Percentiles rank a stretch among this genome's conserved stretches.
Conservation (phyloP, 2,329 filamentous ascomycete species). For the Calonectria crousiana region DNA sequence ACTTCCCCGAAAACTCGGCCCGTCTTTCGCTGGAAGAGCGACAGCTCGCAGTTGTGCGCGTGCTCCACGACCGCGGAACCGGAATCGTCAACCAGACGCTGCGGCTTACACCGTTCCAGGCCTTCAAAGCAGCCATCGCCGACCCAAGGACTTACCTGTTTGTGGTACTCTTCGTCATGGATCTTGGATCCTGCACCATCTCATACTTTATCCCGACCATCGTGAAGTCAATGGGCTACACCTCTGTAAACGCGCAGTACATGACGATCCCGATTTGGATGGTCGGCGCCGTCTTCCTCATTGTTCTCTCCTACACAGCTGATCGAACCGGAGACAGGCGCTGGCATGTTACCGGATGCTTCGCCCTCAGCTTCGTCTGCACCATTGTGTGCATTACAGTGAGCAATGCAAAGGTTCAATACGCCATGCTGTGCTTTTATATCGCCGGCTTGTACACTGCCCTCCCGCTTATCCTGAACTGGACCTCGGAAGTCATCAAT, state of each 20-base stretch:
- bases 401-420: constrained; percentile 44
- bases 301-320: constrained; percentile 40
- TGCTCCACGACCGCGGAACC: constrained; percentile 62
- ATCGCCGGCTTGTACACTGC: constrained; percentile 43
- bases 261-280: constrained; percentile 55
- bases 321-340: constrained; percentile 44
- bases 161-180: constrained; percentile 62
- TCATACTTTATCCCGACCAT: constrained; percentile 67
- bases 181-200: constrained; percentile 59
- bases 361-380: constrained; percentile 41
- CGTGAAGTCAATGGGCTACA: constrained; percentile 60
- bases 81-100: constrained; percentile 43
- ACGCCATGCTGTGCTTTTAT: constrained; percentile 47
- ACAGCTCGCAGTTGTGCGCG: constrained; percentile 69
- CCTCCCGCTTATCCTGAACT: constrained; percentile 43
- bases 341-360: constrained; percentile 43
- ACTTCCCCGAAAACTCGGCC: constrained; percentile 71
- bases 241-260: constrained; percentile 58
- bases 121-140: constrained; percentile 49
- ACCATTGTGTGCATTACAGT: constrained; percentile 47
- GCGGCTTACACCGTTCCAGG: constrained; percentile 46
- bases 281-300: constrained; percentile 42
- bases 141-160: constrained; percentile 63
- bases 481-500: constrained; percentile 43
- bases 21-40: constrained; percentile 73